phyloP scores from a whole-genome alignment of 352 stramenopile species.

The Pythium biforme region DNA sequence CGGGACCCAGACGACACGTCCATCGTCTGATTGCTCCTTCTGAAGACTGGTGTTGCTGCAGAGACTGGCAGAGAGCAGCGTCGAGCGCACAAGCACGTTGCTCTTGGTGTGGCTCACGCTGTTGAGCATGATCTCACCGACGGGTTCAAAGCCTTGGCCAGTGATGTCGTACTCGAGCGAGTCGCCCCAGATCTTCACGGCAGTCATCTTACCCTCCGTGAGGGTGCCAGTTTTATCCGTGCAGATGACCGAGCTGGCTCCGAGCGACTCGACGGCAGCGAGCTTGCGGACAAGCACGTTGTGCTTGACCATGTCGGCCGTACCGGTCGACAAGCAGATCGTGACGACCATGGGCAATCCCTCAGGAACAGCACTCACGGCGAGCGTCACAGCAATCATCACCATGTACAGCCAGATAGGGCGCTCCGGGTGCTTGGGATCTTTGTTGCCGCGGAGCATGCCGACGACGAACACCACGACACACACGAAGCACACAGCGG shows the following conservation, averaged over 20 bases:
- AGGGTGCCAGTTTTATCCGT: constrained; percentile 96
- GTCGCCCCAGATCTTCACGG: constrained; percentile 73
- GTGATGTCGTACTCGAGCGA: constrained; percentile 67
- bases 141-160: constrained; percentile 54
- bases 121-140: constrained; percentile 55
- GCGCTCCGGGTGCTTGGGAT: constrained; percentile 64
- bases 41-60: constrained; percentile 79
- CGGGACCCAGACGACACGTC: constrained; percentile 40
- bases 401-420: constrained; percentile 92
- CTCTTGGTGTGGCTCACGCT: constrained; percentile 39
- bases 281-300: constrained; percentile 87
- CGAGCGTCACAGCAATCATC: constrained; percentile 92
- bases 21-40: constrained; percentile 46
- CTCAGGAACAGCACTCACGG: constrained; percentile 73
- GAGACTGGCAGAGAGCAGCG: constrained; percentile 54
- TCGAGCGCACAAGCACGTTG: constrained; percentile 57
- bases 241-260: constrained; percentile 90
- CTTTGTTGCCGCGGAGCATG: constrained; percentile 50
- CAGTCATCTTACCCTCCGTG: constrained; percentile 87
- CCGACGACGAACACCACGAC: constrained; percentile 91
- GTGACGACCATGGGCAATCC: constrained; percentile 82
- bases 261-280: constrained; percentile 79
- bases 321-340: constrained; percentile 71
- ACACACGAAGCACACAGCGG: constrained; percentile 78
- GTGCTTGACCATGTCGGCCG: constrained; percentile 70